Base-by-base conservation (phyloP, 2,329 filamentous ascomycete species). In the Tolypocladium pustulatum region DNA sequence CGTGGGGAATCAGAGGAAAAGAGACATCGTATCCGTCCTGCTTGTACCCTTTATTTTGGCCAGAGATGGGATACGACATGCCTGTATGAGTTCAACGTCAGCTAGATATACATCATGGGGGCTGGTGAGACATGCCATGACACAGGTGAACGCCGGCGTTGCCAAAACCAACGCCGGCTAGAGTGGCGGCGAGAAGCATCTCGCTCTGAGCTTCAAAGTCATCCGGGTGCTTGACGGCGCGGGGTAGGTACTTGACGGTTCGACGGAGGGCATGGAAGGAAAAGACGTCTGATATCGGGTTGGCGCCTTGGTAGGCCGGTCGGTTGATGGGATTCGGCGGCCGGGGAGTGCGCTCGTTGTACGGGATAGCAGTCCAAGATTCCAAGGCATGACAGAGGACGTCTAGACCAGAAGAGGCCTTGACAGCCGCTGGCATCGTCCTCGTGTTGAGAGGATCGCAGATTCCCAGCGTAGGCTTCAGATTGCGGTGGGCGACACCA, bases 231-330 rank as follows among this genome's bases (percentile, higher is more conserved):
- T 81, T 86, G 3, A 96, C 89, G 0, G 91, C 88, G 58, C 93
- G 85, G 0, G 93, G 94, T 0, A 99, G 85, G 69, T 97, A 99
- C 75, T 96, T 92, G 63, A 97, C 85, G 0, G 92, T 96, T 66
- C 84, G 83, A 36, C 84, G 81, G 7, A 99, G 81, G 0, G 94
- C 92, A 65, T 90, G 87, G 25, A 99, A 80, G 4, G 90, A 95
- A 78, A 99, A 99, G 64, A 99, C 93, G 71, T 99, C 94, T 51
- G 90, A 95, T 66, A 99, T 99, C 2, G 94, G 94, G 71, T 99
- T 99, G 8, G 94, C 91, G 46, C 94, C 94, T 73, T 99, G 94
- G 70, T 99, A 99, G 0, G 94, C 92, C 0, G 94, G 94, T 4
- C 94, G 82, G 61, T 93, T 81, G 65, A 99, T 90, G 0, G 95